Evolutionary conservation across 2,329 filamentous ascomycete genomes (phyloP).

Genomic region (Aspergillus sergii): DNA sequence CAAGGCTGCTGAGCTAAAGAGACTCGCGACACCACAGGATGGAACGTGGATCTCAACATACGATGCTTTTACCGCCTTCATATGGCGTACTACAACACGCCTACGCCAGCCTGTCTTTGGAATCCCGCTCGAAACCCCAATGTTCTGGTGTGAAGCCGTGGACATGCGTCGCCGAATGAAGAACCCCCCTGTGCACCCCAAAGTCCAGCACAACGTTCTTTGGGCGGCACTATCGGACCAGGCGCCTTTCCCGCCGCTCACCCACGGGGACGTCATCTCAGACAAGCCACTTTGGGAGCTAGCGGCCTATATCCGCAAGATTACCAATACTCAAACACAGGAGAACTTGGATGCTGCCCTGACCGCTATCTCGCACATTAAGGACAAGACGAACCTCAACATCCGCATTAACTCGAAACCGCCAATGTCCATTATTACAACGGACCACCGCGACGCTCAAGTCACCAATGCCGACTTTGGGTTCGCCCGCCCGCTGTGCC

Average conservation of each 20-base stretch:
- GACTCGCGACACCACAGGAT: constrained; percentile 35
- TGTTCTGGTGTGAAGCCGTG: constrained; percentile 40
- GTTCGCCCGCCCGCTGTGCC: constrained; percentile 35
- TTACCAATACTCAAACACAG: constrained; percentile 37
- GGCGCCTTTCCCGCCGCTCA: constrained; percentile 31
- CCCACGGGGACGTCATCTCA: constrained; percentile 36
- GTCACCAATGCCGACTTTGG: constrained; percentile 37
- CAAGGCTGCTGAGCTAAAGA: constrained; percentile 46
- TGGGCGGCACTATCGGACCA: constrained; percentile 25
- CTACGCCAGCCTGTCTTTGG: constrained; percentile 37
- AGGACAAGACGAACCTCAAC: constrained; percentile 39
- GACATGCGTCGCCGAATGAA: constrained; percentile 42
- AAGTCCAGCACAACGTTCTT: constrained; percentile 43
- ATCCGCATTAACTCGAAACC: constrained; percentile 38
- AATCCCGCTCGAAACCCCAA: constrained; percentile 24
- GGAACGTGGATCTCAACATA: constrained; percentile 51
- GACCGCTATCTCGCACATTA: constrained; percentile 33
- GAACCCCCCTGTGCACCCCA: constrained; percentile 31
- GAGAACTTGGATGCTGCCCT: constrained; percentile 33
- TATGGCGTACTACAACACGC: constrained; percentile 44
- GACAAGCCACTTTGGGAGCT: constrained; percentile 36
- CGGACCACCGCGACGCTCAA: constrained; percentile 36
- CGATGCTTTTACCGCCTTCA: constrained; percentile 48
- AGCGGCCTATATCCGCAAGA: constrained; percentile 38
- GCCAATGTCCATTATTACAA: constrained; percentile 36